Base-by-base conservation (phyloP, 345 rosid genomes). In the Alliaria petiolata region DNA sequence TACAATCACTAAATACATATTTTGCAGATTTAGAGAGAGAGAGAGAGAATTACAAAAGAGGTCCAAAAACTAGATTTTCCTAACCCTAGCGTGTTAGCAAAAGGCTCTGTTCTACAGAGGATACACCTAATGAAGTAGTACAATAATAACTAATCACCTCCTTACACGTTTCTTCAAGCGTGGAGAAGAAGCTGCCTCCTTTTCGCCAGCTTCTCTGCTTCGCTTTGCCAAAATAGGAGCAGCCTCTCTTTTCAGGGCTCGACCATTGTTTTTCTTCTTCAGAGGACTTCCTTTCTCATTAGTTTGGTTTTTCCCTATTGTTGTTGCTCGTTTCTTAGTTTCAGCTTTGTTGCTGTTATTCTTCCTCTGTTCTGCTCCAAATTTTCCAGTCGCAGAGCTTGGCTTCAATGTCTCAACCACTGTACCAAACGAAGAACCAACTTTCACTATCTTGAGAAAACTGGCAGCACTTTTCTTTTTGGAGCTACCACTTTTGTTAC, bases 381-480 rank as follows among this genome's bases (percentile, higher is more conserved):
- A 45, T 38, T 65, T 78, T 12, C 46, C 69, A 8, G 11, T 58
- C 11, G 17, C 61, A n/a, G 69, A 16, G 25, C 50, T 8, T 45
- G 50, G 22, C 50, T 45, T 45, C 3, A 17, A 45, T n/a, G 72
- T 51, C 47, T 77, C 81, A 26, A 36, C 39, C 36, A 62, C 26
- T 14, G 65, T 79, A 19, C 64, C 60, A 16, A 74, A 46, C 13
- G 71, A 49, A n/a, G 78, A 62, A 55, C 79, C 63, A 42, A 60
- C 61, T 43, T 63, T 84, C 72, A 81, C 77, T 78, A 85, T 77
- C 30, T 70, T 74, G 69, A 81, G 75, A 80, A 83, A 83, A 56
- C 53, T 72, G 1, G 77, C 82, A 9, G 77, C 85, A 11, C 80
- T 72, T 62, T 50, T 68, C 79, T 77, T 84, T 69, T 84, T 84